A percentile compares a stretch with the other conserved stretches of the same genome.
phyloP scores from a whole-genome alignment of 257 asterid genomes.

The Solanum verrucosum region DNA sequence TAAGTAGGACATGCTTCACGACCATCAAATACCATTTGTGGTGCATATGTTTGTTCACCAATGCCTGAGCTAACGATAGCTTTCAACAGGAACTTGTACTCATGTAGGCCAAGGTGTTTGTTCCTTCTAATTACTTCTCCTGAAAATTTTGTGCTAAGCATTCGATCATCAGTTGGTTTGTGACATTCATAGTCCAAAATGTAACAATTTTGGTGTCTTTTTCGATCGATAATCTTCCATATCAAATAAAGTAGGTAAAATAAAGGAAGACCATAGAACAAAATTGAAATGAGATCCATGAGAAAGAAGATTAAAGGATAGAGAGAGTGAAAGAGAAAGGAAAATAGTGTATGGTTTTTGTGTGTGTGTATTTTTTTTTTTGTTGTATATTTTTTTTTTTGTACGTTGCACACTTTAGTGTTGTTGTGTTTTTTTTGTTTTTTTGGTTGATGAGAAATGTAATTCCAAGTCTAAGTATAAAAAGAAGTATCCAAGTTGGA shows the following conservation, averaged over 20 bases:
- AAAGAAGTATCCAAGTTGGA: background rate
- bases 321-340: background rate
- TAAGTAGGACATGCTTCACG: constrained; percentile 51
- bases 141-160: constrained; percentile 40
- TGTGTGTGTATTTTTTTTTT: background rate
- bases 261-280: constrained; percentile 30
- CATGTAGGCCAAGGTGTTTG: constrained; percentile 59
- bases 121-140: constrained; percentile 66
- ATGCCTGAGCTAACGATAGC: constrained; percentile 87
- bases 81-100: constrained; percentile 64
- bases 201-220: constrained; percentile 46
- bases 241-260: constrained; percentile 22
- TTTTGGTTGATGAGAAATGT: background rate
- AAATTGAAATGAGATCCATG: constrained; percentile 32
- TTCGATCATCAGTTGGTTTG: constrained; percentile 44
- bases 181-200: constrained; percentile 66
- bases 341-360: background rate
- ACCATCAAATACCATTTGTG: constrained; percentile 53
- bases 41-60: constrained; percentile 86
- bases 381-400: background rate
- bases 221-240: constrained; percentile 14
- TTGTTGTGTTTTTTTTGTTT: background rate
- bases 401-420: background rate
- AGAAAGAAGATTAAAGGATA: background rate
- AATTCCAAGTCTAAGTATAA: background rate